Percentiles rank a stretch among this genome's conserved stretches.
phyloP scores from a whole-genome alignment of 2,329 filamentous ascomycete species.

The Penicillium palitans region DNA sequence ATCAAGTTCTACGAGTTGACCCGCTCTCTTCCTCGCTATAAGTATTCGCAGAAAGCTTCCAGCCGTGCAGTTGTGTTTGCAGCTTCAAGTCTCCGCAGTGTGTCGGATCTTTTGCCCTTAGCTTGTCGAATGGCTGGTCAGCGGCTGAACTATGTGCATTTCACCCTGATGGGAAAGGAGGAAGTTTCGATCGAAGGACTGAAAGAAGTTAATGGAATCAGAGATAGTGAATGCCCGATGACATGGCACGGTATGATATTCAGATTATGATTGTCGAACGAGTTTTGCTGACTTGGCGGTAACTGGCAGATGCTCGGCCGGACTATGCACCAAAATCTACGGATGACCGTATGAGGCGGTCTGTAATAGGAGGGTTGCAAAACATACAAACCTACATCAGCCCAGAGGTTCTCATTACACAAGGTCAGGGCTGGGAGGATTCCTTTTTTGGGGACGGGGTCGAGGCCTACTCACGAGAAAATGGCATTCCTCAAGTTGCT shows the following conservation, averaged over 20 bases:
- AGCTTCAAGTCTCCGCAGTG: constrained; percentile 71
- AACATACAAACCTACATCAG: constrained; percentile 73
- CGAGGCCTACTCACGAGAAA: constrained; percentile 53
- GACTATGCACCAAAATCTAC: constrained; percentile 71
- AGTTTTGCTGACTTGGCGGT: neutral
- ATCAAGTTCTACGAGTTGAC: constrained; percentile 69
- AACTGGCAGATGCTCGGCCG: constrained; percentile 64
- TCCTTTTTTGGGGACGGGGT: constrained; percentile 64
- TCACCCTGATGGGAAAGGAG: constrained; percentile 73
- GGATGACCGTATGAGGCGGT: constrained; percentile 66
- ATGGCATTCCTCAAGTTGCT: constrained; percentile 68
- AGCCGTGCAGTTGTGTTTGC: constrained; percentile 71
- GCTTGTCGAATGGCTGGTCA: constrained; percentile 81
- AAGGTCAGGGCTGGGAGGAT: constrained; percentile 68
- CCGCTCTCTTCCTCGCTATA: constrained; percentile 58
- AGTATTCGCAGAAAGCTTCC: constrained; percentile 58
- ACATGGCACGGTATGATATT: constrained; percentile 55
- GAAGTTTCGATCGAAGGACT: constrained; percentile 69
- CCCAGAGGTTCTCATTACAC: constrained; percentile 74
- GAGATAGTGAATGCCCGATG: constrained; percentile 64
- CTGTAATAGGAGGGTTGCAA: constrained; percentile 64
- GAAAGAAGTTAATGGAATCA: constrained; percentile 75
- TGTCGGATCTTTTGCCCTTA: constrained; percentile 71
- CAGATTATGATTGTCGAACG: constrained; percentile 46
- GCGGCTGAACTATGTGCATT: constrained; percentile 73